phyloP scores from a whole-genome alignment of 1,284 basidiomycete genomes.

The Cryptococcus deneoformans region DNA sequence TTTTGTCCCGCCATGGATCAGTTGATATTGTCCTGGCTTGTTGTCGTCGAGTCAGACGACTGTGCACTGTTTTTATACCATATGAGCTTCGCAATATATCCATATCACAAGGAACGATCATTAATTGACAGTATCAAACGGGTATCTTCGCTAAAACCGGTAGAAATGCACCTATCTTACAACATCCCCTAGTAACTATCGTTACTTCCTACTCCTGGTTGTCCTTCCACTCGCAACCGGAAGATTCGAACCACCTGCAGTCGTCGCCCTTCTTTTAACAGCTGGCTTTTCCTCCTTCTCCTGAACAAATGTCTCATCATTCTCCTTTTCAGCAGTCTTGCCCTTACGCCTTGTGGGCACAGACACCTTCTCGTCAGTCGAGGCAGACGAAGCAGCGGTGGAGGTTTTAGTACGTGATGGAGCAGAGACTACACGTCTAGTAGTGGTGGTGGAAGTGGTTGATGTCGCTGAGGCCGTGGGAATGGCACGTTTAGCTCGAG shows the following conservation, averaged over 20 bases:
- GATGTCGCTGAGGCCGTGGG: neutral
- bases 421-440: neutral
- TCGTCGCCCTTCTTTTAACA: neutral
- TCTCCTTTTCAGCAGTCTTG: constrained; percentile 10
- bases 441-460: neutral
- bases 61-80: no score
- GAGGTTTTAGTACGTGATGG: neutral
- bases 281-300: constrained; percentile 1
- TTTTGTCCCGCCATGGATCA: no score
- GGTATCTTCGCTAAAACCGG: no score
- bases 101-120: no score
- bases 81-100: no score
- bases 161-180: no score
- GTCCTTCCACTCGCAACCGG: constrained; percentile 7
- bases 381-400: neutral
- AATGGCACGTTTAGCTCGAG: neutral
- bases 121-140: no score
- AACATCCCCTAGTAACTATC: neutral
- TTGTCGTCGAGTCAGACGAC: no score
- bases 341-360: constrained; percentile 6
- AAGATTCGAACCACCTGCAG: neutral
- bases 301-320: constrained; percentile 8
- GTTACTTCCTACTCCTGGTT: constrained; percentile 15
- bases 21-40: no score
- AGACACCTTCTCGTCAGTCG: neutral